A percentile compares a stretch with the other conserved stretches of the same genome.
These are phyloP conservation scores for Millerago galiae DNA, from an alignment of 805 yeast species.

Conservation along the genomic window DNA sequence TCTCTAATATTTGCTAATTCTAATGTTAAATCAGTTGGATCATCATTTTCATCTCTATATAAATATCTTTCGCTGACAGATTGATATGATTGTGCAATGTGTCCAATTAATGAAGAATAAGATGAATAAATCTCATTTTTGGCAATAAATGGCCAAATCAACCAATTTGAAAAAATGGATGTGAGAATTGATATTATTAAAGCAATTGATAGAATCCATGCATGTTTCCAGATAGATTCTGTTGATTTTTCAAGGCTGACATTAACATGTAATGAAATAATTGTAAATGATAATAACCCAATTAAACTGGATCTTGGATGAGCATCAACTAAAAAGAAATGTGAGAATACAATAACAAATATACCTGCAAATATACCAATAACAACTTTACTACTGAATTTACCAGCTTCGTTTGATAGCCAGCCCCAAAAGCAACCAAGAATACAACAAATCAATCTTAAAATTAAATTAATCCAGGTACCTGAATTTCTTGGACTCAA, in stretches of 20 bases:
- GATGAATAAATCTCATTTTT: conserved; percentile 35
- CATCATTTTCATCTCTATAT: conserved; percentile 40
- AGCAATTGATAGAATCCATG: conserved; percentile 36
- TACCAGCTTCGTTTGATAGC: conserved; percentile 34
- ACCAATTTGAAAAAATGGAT: conserved; percentile 36
- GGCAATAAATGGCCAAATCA: conserved; percentile 43
- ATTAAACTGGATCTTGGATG: conserved; percentile 40
- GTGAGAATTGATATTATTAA: conserved; percentile 33
- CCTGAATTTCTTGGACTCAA: conserved; percentile 37
- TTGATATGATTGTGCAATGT: conserved; percentile 41
- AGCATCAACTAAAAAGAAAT: conserved; percentile 28
- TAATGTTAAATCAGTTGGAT: conserved; percentile 38
- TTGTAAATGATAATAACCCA: conserved; percentile 34
- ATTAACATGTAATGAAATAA: conserved; percentile 30
- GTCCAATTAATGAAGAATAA: conserved; percentile 32
- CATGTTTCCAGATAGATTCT: conserved; percentile 27
- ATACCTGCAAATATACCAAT: conserved; percentile 34
- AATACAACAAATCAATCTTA: conserved; percentile 30
- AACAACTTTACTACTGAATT: conserved; percentile 32
- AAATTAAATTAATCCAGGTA: conserved; percentile 27
- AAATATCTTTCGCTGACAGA: conserved; percentile 41
- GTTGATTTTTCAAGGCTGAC: conserved; percentile 13
- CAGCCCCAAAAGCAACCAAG: conserved; percentile 44
- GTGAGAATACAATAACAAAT: conserved; percentile 27
- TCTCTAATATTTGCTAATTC: conserved; percentile 41